These are phyloP conservation scores for Zalaria obscura DNA, from an alignment of 2,329 filamentous ascomycete genomes.

Conservation along the genomic window DNA sequence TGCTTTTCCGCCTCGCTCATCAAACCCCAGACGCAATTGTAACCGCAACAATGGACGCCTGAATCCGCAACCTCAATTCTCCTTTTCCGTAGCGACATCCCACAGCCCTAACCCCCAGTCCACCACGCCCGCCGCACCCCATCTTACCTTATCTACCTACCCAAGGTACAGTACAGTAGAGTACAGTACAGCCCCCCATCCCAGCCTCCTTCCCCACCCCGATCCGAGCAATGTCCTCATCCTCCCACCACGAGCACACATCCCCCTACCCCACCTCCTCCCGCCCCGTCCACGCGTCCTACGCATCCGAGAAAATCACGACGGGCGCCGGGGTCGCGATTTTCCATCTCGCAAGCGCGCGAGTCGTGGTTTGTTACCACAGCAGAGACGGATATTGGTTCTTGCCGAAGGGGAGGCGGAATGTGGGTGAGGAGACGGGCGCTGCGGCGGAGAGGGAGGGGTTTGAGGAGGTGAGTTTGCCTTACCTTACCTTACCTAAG, in stretches of 20 bases:
- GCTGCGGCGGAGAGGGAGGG: slow-evolving; percentile 33
- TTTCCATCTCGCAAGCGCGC: slow-evolving; percentile 31
- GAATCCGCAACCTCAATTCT: too few species aligned
- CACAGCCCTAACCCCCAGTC: too few species aligned
- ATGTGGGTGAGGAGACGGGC: slow-evolving; percentile 30
- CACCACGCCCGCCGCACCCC: too few species aligned
- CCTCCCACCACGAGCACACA: background rate
- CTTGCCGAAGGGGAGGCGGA: slow-evolving; percentile 33
- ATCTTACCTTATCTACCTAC: too few species aligned
- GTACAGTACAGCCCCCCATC: too few species aligned
- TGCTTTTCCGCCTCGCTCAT: too few species aligned
- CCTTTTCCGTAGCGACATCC: too few species aligned
- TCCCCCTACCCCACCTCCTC: slow-evolving; percentile 4
- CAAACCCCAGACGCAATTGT: too few species aligned
- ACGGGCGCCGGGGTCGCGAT: slow-evolving; percentile 33
- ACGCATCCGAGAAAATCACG: slow-evolving; percentile 12
- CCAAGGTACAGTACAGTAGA: too few species aligned
- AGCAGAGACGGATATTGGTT: slow-evolving; percentile 28
- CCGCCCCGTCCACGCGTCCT: slow-evolving; percentile 11
- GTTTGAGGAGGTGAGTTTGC: slow-evolving; percentile 34
- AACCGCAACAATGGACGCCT: too few species aligned
- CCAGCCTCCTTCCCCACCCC: too few species aligned
- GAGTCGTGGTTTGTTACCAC: slow-evolving; percentile 35
- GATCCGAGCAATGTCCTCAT: background rate
- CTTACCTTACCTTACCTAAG: too few species aligned